Base-by-base conservation (phyloP, 1,139 yeast genomes). In the Yamadazyma oceani region DNA sequence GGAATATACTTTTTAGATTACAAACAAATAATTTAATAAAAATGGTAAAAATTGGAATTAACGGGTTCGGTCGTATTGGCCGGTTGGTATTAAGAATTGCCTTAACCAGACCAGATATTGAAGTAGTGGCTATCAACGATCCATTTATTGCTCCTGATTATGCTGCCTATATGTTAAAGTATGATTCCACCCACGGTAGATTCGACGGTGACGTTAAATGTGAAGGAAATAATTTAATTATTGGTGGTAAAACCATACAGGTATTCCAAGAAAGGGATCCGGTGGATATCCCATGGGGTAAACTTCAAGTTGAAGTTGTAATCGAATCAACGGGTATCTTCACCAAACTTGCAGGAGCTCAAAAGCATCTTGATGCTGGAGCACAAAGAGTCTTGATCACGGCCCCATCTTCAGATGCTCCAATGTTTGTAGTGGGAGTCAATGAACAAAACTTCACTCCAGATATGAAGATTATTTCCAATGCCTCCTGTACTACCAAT, bases 401-500 rank as follows among this genome's bases (percentile, higher is more conserved):
- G 51, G 94, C 94, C 61, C 94, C 94, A 55, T 85, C 94, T 43
- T 70, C 81, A 49, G 92, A 85, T 57, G 94, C 94, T 56, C 94
- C 94, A 65, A 85, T 85, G 92, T 85, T 82, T 62, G 94, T 85
- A 56, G 76, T 78, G 53, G 94, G 94, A 73, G 94, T 85, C 64
- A 85, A 85, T 69, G 79, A 75, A 54, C 82, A 80, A 52, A 72
- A 78, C 59, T 85, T 84, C 80, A 78, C 80, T 55, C 62, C 82
- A 48, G 86, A 82, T 68, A 69, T 80, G 67, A 69, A 71, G 62
- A 85, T 85, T 56, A 74, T 85, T 54, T 85, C 94, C 56, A 85
- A 85, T 68, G 94, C 94, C 57, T 85, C 94, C 44, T 85, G 94
- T 79, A 85, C 94, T 72, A 85, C 94, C 65, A 85, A 85, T 82